These are phyloP conservation scores for Schizopora paradoxa DNA, from an alignment of 1,284 basidiomycete species.

Conservation along the genomic window DNA sequence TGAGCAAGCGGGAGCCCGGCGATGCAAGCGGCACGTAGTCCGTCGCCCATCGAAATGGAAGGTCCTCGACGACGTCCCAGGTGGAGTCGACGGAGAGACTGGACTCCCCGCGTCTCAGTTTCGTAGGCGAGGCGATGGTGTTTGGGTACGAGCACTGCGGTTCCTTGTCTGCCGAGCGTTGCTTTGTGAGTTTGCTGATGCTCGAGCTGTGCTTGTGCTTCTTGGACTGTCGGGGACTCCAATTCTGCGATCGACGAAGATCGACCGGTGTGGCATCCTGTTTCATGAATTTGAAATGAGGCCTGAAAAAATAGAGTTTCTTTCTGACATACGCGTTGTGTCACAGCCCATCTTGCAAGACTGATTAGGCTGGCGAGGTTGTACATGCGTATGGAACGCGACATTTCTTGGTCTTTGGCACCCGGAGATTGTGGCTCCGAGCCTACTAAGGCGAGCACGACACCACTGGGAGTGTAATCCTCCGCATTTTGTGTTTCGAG, in stretches of 20 bases:
- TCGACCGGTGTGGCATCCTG: conserved; percentile 59
- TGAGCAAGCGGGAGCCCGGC: conserved; percentile 56
- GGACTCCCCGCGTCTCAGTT: conserved; percentile 19
- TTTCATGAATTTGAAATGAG: conserved; percentile 10
- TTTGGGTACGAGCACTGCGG: conserved; percentile 27
- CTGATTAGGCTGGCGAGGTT: conserved; percentile 67
- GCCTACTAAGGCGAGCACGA: conserved; percentile 67
- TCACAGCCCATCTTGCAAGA: conserved; percentile 65
- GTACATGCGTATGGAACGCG: conserved; percentile 68
- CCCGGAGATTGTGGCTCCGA: conserved; percentile 46
- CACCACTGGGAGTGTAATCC: conserved; percentile 61
- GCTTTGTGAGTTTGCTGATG: conserved; percentile 53
- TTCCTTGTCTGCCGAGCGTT: conserved; percentile 44
- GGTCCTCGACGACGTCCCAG: conserved; percentile 74
- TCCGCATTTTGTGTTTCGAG: conserved; percentile 61
- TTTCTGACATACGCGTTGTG: conserved; percentile 49
- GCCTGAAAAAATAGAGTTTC: conserved; percentile 13
- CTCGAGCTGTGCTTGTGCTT: conserved; percentile 52
- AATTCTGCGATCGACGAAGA: conserved; percentile 45
- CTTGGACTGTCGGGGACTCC: conserved; percentile 49
- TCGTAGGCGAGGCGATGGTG: conserved; percentile 22
- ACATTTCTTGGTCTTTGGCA: conserved; percentile 44
- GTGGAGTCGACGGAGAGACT: conserved; percentile 41
- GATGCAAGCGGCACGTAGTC: conserved; percentile 72
- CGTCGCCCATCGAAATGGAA: conserved; percentile 73